phyloP scores from a whole-genome alignment of 169 alveolate genomes.

The Cardiosporidium cionae region DNA sequence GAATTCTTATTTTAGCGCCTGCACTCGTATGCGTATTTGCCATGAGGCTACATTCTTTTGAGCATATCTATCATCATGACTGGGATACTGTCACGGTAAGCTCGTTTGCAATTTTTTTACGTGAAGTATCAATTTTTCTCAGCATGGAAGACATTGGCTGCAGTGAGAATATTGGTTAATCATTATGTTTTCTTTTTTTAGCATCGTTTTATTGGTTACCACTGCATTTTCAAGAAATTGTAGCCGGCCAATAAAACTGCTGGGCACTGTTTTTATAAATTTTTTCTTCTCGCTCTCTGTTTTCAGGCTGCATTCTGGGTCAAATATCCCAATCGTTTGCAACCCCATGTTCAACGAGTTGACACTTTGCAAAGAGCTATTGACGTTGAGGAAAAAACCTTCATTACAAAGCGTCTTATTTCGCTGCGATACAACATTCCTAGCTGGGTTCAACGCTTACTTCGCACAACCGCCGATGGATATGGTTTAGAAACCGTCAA shows the following conservation, averaged over 20 bases:
- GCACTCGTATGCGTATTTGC: too few species aligned
- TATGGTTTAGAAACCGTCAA: neutral
- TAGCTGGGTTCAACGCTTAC: neutral
- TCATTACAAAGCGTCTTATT: slow-evolving; percentile 2
- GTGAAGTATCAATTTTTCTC: neutral
- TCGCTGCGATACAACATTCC: slow-evolving; percentile 12
- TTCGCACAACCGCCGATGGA: neutral
- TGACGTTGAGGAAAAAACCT: slow-evolving; percentile 2
- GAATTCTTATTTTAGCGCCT: too few species aligned
- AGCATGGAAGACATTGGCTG: too few species aligned
- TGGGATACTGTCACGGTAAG: slow-evolving; percentile 31
- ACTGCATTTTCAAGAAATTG: too few species aligned
- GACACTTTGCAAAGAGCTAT: slow-evolving; percentile 10
- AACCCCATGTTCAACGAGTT: slow-evolving; percentile 28
- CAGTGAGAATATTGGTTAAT: too few species aligned
- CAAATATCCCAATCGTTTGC: slow-evolving; percentile 22
- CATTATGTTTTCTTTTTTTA: too few species aligned
- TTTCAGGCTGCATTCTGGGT: slow-evolving; percentile 25
- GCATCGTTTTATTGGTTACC: too few species aligned
- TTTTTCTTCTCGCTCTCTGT: neutral
- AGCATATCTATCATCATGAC: slow-evolving; percentile 4
- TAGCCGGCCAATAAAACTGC: too few species aligned
- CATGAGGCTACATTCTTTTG: neutral
- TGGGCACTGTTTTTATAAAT: too few species aligned
- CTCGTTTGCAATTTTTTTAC: neutral